Evolutionary conservation across 1,139 yeast genomes (phyloP).

Genomic region (Candida sp.): DNA sequence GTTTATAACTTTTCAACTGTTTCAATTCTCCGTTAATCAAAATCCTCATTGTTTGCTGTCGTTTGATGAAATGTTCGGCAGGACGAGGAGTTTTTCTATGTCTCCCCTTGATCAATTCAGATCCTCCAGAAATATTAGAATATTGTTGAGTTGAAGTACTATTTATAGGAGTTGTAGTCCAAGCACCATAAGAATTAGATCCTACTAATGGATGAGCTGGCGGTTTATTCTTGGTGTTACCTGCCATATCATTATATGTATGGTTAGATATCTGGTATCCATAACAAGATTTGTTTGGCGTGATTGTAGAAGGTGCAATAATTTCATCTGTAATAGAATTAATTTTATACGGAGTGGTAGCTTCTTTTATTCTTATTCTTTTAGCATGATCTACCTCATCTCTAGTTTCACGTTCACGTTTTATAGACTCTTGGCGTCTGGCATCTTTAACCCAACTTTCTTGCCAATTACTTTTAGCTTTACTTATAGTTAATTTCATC

Average conservation of each 20-base stretch:
- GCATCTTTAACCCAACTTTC: conserved; percentile 43
- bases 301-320: conserved; percentile 7
- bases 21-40: conserved; percentile 60
- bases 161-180: conserved; percentile 13
- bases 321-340: conserved; percentile 20
- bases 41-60: conserved; percentile 62
- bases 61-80: conserved; percentile 33
- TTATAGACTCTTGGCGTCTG: conserved; percentile 31
- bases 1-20: conserved; percentile 57
- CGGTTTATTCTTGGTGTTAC: conserved; percentile 32
- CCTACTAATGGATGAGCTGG: conserved; percentile 33
- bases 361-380: conserved; percentile 40
- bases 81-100: conserved; percentile 52
- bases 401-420: conserved; percentile 22
- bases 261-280: conserved; percentile 36
- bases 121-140: conserved; percentile 31
- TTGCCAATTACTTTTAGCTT: conserved; percentile 34
- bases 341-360: conserved; percentile 25
- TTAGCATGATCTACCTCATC: conserved; percentile 39
- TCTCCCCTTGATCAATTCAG: conserved; percentile 60
- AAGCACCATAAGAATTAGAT: conserved; percentile 30
- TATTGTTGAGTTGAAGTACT: conserved; percentile 14
- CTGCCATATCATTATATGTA: conserved; percentile 28
- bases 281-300: conserved; percentile 12
- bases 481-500: conserved; percentile 52